Evolutionary conservation across 352 stramenopile species (phyloP).

Genomic region (Globisporangium carolinianum): DNA sequence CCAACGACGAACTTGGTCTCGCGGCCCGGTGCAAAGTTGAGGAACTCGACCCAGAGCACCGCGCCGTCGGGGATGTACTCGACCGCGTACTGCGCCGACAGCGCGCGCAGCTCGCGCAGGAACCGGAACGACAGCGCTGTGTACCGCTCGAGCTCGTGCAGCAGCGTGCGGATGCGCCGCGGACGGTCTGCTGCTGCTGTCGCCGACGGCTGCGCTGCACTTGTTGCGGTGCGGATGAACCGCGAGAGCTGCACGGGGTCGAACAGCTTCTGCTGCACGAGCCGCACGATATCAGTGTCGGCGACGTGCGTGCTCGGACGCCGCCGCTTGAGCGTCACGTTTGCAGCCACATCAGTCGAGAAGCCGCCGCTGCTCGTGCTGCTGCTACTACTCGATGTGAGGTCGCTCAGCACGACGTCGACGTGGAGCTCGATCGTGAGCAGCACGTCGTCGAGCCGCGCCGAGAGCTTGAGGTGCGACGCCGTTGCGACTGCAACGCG

Average conservation of each 20-base stretch:
- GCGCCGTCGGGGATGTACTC: slow-evolving; percentile 33
- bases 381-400: neutral
- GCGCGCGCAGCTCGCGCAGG: slow-evolving; percentile 43
- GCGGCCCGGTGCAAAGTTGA: slow-evolving; percentile 39
- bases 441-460: slow-evolving; percentile 42
- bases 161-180: slow-evolving; percentile 23
- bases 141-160: slow-evolving; percentile 44
- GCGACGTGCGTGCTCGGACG: slow-evolving; percentile 12
- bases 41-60: slow-evolving; percentile 57
- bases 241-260: slow-evolving; percentile 26
- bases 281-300: slow-evolving; percentile 37
- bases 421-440: slow-evolving; percentile 37
- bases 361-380: slow-evolving; percentile 2
- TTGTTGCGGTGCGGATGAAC: slow-evolving; percentile 12
- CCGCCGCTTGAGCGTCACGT: slow-evolving; percentile 18
- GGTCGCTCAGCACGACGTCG: slow-evolving; percentile 20
- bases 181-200: slow-evolving; percentile 12
- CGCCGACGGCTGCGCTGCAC: neutral
- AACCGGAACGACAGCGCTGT: slow-evolving; percentile 48
- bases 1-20: slow-evolving; percentile 40
- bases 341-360: slow-evolving; percentile 16
- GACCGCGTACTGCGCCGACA: slow-evolving; percentile 50
- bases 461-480: slow-evolving; percentile 30
- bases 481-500: slow-evolving; percentile 38
- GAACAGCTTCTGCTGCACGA: slow-evolving; percentile 45